Evolutionary conservation across 2,329 filamentous ascomycete species (phyloP), one percentile per base, ranked within the genome.

Genomic region (Exophiala oligosperma): DNA sequence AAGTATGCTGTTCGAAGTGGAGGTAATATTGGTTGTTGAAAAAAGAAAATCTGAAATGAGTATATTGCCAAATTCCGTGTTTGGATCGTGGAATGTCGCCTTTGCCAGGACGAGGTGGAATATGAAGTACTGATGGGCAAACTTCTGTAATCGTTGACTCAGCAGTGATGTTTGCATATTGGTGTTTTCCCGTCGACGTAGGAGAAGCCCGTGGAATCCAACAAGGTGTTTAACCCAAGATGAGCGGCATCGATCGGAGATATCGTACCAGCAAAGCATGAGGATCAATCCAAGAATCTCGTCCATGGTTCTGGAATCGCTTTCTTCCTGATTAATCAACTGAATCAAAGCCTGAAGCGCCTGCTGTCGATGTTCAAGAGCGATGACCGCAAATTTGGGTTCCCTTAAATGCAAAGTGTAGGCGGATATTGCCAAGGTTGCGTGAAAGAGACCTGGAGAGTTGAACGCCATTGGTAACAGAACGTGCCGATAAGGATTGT

Each of bases 101-200:
- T 67, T 62, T 8, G 68, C 68, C 26, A 70, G 57, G n/a, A 70
- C 68, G 9, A 68, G 49, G 21, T 69, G 67, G 40, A 70, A 69
- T 4, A 61, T 62, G 35, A 70, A 69, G 46, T 70, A 70, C 1
- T 63, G 65, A 24, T 64, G 64, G 37, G 68, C 68, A 56, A 70
- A 69, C 14, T 60, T 54, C 3, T 58, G 35, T 21, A 69, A 26
- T 14, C 65, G 62, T 32, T 61, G 59, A 35, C 59, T 67, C 26
- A 64, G 64, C 32, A 9, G 9, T 3, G 55, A 57, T 12, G 12
- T 28, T 3, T 12, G 26, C 26, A 28, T 21, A 7, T 21, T 28
- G 23, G 28, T 11, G 2, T n/a, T 53, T 35, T 17, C 14, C 21
- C 26, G 24, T 44, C 43, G 55, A 23, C 32, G 55, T 12, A 40